phyloP scores from a whole-genome alignment of 2,329 filamentous ascomycete genomes.

The Gaeumannomyces sp. region DNA sequence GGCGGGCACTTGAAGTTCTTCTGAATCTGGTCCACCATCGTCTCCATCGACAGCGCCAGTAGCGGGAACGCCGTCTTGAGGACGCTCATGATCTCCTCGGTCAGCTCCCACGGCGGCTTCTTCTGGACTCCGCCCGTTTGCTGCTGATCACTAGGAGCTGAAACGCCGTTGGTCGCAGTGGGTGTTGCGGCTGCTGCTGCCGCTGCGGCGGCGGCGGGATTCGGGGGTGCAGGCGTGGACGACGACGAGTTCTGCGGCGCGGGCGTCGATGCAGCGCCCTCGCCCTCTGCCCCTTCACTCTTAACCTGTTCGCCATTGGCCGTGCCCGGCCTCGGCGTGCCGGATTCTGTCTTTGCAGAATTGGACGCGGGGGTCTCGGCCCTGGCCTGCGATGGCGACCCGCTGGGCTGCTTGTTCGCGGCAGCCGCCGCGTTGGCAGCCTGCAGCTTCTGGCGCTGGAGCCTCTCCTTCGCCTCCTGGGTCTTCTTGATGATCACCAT shows the following conservation, averaged over 20 bases:
- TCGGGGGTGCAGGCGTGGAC: slow-evolving; percentile 5
- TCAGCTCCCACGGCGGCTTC: slow-evolving; percentile 92
- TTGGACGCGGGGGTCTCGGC: slow-evolving; percentile 35
- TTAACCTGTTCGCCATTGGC: slow-evolving; percentile 44
- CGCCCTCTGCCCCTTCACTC: slow-evolving; percentile 34
- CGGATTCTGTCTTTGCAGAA: slow-evolving; percentile 27
- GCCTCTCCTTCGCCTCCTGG: slow-evolving; percentile 67
- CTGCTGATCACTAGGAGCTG: slow-evolving; percentile 22
- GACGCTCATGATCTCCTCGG: slow-evolving; percentile 89
- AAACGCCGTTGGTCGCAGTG: slow-evolving; percentile 16
- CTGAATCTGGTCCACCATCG: slow-evolving; percentile 97
- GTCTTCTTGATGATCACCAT: slow-evolving; percentile 87
- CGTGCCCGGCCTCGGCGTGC: slow-evolving; percentile 43
- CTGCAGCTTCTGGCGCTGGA: slow-evolving; percentile 38
- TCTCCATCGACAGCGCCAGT: slow-evolving; percentile 95
- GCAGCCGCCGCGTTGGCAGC: slow-evolving; percentile 12
- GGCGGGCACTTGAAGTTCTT: slow-evolving; percentile 99
- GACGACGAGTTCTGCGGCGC: slow-evolving; percentile 10
- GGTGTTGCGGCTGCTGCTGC: slow-evolving; percentile 17
- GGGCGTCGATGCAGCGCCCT: slow-evolving; percentile 13
- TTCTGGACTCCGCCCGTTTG: slow-evolving; percentile 38
- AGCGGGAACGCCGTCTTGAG: slow-evolving; percentile 97
- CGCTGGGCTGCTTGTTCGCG: slow-evolving; percentile 4
- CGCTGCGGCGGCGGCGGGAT: slow-evolving; percentile 16
- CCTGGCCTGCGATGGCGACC: slow-evolving; percentile 43